phyloP scores from a whole-genome alignment of 2,329 filamentous ascomycete species.

The Phyllosticta capitalensis region DNA sequence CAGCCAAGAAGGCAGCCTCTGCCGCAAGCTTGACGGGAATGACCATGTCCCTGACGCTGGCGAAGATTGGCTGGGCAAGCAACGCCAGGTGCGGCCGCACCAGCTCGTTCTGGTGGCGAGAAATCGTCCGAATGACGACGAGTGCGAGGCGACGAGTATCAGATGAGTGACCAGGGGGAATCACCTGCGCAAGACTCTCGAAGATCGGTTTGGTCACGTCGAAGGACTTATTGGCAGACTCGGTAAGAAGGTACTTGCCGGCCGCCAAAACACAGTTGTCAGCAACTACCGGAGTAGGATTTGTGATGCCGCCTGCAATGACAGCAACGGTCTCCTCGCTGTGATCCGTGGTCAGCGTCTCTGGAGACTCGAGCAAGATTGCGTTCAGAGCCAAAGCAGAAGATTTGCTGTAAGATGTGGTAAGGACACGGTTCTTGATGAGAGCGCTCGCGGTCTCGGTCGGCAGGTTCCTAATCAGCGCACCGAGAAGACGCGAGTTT shows the following conservation, averaged over 20 bases:
- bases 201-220: slow-evolving; percentile 74
- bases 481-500: slow-evolving; percentile 80
- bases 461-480: slow-evolving; percentile 78
- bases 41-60: slow-evolving; percentile 78
- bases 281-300: slow-evolving; percentile 64
- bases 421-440: slow-evolving; percentile 66
- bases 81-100: slow-evolving; percentile 71
- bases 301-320: slow-evolving; percentile 69
- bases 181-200: slow-evolving; percentile 62
- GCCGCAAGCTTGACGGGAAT: slow-evolving; percentile 94
- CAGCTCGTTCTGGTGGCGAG: slow-evolving; percentile 68
- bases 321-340: slow-evolving; percentile 66
- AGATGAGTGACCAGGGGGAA: slow-evolving; percentile 66
- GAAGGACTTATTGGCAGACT: slow-evolving; percentile 55
- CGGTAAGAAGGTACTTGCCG: slow-evolving; percentile 76
- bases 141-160: slow-evolving; percentile 81
- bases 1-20: slow-evolving; percentile 83
- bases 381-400: slow-evolving; percentile 85
- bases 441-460: slow-evolving; percentile 54
- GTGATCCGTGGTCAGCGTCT: slow-evolving; percentile 57
- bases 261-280: slow-evolving; percentile 84
- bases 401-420: slow-evolving; percentile 62
- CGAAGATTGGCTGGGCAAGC: slow-evolving; percentile 77
- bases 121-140: slow-evolving; percentile 78
- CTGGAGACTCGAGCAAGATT: slow-evolving; percentile 70